Evolutionary conservation across 2,329 filamentous ascomycete genomes (phyloP), one percentile per base, ranked within the genome.

Genomic region (Penicillium sp.): DNA sequence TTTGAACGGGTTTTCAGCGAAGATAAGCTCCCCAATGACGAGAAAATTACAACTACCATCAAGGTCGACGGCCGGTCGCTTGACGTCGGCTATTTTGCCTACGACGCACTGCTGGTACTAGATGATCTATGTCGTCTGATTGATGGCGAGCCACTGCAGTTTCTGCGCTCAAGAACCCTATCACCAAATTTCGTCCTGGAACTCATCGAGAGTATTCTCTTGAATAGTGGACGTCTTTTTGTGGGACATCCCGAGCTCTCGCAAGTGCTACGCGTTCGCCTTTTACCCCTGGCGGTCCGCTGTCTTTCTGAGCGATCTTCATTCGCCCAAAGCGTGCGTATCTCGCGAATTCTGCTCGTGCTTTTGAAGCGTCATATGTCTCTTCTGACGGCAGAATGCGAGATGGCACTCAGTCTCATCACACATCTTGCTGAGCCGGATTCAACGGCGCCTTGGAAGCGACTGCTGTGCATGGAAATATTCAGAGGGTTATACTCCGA

Each of bases 371-470:
- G 89, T 50, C 89, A 97, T 67, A 82, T 97, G 55, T 79, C 80
- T 38, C 84, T 91, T 38, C 77, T 97, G 46, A 81, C 87, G 2
- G 80, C 83, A 4, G 92, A 97, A 72, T 92, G 91, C 56, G 90
- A 92, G 47, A 89, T 93, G 66, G 88, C 90, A 1, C 77, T 97
- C 16, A 86, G 88, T 13, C 81, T 95, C 21, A 76, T 97, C 41
- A 95, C 90, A 2, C 89, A 95, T 59, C 83, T 96, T 58, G 81
- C 97, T 13, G 94, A 99, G 66, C 89, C 92, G 47, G 94, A 97
- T 59, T 77, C 79, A 13, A 86, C 88, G 2, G 80, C 85, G 0
- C 67, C 86, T 4, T 99, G 95, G 94, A 97, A 93, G 71, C 83
- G 93, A 54, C 87, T 90, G 0, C 74, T 97, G 5, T 95, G 91